Conservation (phyloP, 306 rosid species). For the Rosa chinensis region DNA sequence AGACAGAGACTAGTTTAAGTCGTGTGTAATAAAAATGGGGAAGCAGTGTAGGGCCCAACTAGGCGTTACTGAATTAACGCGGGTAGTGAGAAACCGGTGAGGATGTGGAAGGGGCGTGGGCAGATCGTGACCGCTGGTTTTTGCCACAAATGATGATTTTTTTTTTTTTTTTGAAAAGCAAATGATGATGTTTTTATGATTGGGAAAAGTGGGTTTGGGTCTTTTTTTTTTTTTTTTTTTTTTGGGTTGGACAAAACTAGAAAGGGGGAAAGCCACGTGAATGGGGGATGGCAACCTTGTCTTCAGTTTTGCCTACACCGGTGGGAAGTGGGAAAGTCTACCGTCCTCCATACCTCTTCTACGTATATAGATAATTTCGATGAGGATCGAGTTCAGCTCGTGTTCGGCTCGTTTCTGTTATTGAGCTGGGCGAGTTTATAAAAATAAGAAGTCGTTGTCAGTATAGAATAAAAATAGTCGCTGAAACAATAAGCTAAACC, state of each 20-base stretch:
- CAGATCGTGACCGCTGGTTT: background rate
- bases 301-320: background rate
- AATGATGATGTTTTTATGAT: slow-evolving; percentile 5
- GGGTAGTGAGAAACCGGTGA: background rate
- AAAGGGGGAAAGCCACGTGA: background rate
- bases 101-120: background rate
- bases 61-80: slow-evolving; percentile 5
- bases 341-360: background rate
- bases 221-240: background rate
- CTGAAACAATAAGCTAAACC: too few species aligned
- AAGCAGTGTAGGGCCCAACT: background rate
- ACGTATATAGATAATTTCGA: too few species aligned
- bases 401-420: background rate
- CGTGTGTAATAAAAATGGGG: background rate
- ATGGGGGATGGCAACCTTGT: slow-evolving; percentile 4
- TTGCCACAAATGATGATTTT: background rate
- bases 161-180: background rate
- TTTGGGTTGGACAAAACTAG: background rate
- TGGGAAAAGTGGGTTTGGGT: background rate
- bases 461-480: too few species aligned
- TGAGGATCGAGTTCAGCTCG: background rate
- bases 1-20: background rate
- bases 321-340: background rate
- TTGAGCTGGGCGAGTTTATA: too few species aligned
- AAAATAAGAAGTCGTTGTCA: too few species aligned